Evolutionary conservation across 1,139 yeast genomes (phyloP).

Genomic region (Meyerozyma athensensis): DNA sequence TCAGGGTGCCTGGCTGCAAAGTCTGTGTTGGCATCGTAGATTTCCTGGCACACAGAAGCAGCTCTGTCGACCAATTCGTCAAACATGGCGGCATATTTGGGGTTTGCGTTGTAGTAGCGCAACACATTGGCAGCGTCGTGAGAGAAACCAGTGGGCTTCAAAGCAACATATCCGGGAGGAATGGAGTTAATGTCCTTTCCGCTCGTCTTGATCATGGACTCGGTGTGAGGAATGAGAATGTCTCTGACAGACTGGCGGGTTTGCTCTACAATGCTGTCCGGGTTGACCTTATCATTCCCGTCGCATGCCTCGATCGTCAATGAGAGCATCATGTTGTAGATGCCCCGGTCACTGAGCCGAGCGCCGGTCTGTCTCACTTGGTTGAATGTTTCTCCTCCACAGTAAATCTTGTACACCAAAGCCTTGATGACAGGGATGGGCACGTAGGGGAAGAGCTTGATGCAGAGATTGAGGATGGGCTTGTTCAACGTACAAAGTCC

Average conservation of each 20-base stretch:
- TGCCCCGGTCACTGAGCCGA: conserved; percentile 64
- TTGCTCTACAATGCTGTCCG: conserved; percentile 59
- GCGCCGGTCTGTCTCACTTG: conserved; percentile 72
- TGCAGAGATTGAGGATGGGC: conserved; percentile 54
- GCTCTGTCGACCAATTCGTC: conserved; percentile 63
- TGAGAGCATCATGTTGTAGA: conserved; percentile 90
- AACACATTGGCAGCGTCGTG: conserved; percentile 74
- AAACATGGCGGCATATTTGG: conserved; percentile 47
- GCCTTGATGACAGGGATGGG: conserved; percentile 69
- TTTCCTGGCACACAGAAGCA: conserved; percentile 48
- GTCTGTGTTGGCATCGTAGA: conserved; percentile 51
- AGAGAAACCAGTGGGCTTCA: conserved; percentile 90
- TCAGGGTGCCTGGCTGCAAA: conserved; percentile 53
- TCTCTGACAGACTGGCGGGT: conserved; percentile 65
- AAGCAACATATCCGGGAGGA: conserved; percentile 82
- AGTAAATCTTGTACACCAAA: conserved; percentile 76
- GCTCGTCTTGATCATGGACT: conserved; percentile 40
- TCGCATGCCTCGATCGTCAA: conserved; percentile 92
- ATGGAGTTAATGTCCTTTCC: conserved; percentile 52
- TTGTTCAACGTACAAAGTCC: conserved; percentile 66
- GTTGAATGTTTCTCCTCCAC: conserved; percentile 80
- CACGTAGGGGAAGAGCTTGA: conserved; percentile 65
- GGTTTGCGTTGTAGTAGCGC: conserved; percentile 48
- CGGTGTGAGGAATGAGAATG: conserved; percentile 69
- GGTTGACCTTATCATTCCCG: conserved; percentile 61